phyloP scores from a whole-genome alignment of 1,284 basidiomycete genomes.

The Microbotryum saponariae region DNA sequence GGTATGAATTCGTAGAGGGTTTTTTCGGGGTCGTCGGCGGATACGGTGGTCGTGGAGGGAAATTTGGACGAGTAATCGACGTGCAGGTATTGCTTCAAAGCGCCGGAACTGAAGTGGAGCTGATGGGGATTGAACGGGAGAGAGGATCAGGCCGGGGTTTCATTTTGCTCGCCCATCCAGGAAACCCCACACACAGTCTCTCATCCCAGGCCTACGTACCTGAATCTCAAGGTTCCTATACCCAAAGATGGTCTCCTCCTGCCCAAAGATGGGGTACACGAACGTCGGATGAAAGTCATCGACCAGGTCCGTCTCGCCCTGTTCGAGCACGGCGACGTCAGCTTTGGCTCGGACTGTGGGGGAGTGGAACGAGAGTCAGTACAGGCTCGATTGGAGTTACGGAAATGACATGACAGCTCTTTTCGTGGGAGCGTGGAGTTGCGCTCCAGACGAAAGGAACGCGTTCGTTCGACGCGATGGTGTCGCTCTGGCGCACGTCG shows the following conservation, averaged over 20 bases:
- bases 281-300: constrained; percentile 36
- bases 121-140: constrained; percentile 37
- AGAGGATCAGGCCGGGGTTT: background rate
- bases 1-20: constrained; percentile 73
- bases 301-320: constrained; percentile 26
- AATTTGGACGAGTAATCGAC: constrained; percentile 62
- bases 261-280: constrained; percentile 65
- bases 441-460: background rate
- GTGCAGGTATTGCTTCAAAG: constrained; percentile 66
- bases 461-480: background rate
- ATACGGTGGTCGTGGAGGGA: constrained; percentile 56
- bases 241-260: constrained; percentile 93
- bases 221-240: constrained; percentile 75
- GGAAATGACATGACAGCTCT: too few species aligned
- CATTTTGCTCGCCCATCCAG: background rate
- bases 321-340: background rate
- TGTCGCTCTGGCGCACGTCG: background rate
- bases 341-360: constrained; percentile 16
- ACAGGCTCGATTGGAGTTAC: background rate
- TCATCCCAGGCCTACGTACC: constrained; percentile 47
- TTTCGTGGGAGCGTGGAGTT: too few species aligned
- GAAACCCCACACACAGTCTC: too few species aligned
- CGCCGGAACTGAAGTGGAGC: constrained; percentile 81
- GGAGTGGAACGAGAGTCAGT: background rate
- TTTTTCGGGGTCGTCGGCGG: constrained; percentile 77